A percentile compares a stretch with the other conserved stretches of the same genome.
Conservation (phyloP, 345 rosid genomes). For the Eucalyptus melliodora region DNA sequence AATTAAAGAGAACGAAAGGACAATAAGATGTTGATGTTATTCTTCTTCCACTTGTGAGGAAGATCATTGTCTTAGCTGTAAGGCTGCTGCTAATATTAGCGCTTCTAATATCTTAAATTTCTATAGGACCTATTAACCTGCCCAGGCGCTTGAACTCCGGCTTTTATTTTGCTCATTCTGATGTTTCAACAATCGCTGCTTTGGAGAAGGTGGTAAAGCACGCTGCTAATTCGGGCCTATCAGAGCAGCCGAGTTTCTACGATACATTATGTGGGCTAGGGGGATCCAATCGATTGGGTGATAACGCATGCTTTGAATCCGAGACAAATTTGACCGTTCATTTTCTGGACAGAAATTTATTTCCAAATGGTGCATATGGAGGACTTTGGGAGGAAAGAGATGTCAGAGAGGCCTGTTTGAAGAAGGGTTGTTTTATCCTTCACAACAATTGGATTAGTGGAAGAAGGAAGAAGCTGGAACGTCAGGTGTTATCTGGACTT, state of each 20-base stretch:
- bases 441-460: slow-evolving; percentile 86
- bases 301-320: slow-evolving; percentile 53
- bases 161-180: slow-evolving; percentile 62
- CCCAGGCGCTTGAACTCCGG: slow-evolving; percentile 92
- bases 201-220: slow-evolving; percentile 89
- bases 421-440: slow-evolving; percentile 52
- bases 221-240: slow-evolving; percentile 58
- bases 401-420: slow-evolving; percentile 44
- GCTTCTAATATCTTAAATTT: neutral
- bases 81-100: neutral
- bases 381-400: slow-evolving; percentile 57
- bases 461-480: slow-evolving; percentile 74
- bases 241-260: slow-evolving; percentile 95
- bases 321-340: slow-evolving; percentile 54
- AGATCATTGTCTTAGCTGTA: neutral
- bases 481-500: slow-evolving; percentile 59
- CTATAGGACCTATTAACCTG: slow-evolving; percentile 66
- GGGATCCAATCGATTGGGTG: slow-evolving; percentile 44
- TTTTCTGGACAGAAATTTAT: slow-evolving; percentile 71
- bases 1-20: neutral
- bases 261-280: slow-evolving; percentile 85
- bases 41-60: neutral
- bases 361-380: slow-evolving; percentile 84
- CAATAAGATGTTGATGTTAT: neutral
- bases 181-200: slow-evolving; percentile 52